Percentiles rank a stretch among this genome's conserved stretches.
phyloP scores from a whole-genome alignment of 441 rosid species.

The Populus trichocarpa region DNA sequence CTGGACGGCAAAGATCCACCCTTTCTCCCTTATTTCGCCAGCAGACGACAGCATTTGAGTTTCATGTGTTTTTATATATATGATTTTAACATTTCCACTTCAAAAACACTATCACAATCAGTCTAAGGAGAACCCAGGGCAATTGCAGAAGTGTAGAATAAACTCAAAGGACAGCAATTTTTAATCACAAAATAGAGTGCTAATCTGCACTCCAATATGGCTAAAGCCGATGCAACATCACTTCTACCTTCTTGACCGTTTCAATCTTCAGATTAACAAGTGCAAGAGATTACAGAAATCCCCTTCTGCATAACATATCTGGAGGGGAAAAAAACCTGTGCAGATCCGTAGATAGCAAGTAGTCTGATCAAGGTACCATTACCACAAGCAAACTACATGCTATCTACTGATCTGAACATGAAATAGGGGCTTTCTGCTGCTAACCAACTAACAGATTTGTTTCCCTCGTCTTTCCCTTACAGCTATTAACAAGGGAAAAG shows the following conservation, averaged over 20 bases:
- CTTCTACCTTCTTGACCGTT: not conserved
- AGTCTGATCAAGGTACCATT: not conserved
- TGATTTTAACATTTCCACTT: not conserved
- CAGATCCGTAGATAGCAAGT: not conserved
- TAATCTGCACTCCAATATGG: not conserved
- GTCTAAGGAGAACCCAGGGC: not conserved
- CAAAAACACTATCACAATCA: not conserved
- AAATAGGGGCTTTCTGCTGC: not conserved
- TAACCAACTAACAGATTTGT: not conserved
- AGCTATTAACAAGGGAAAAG: conserved; percentile 73
- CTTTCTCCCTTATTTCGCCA: not conserved
- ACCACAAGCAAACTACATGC: not conserved
- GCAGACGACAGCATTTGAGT: not conserved
- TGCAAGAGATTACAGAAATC: not conserved
- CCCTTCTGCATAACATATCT: not conserved
- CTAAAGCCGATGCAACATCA: not conserved
- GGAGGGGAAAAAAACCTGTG: not conserved
- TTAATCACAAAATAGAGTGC: not conserved
- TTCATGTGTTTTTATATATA: not conserved
- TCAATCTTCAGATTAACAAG: not conserved
- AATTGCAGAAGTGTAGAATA: not conserved
- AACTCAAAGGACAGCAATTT: not conserved
- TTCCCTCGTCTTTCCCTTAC: not conserved
- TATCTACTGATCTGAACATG: not conserved
- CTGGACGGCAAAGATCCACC: not conserved